These are phyloP conservation scores for Sanghuangporus sanghuang DNA, from an alignment of 1,284 basidiomycete species.

Conservation along the genomic window DNA sequence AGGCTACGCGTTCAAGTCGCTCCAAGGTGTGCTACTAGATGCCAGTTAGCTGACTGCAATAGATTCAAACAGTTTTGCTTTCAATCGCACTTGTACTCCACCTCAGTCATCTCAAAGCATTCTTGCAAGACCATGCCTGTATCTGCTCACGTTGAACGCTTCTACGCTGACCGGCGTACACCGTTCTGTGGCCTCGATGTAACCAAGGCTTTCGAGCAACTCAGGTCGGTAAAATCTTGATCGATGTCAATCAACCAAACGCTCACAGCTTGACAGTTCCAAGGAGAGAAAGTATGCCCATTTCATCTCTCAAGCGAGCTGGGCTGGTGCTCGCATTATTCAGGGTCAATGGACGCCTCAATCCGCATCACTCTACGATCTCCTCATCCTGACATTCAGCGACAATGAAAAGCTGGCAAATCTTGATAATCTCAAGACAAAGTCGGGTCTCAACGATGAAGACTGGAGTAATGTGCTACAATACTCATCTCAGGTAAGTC, in stretches of 20 bases:
- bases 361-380: slow-evolving; percentile 57
- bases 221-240: slow-evolving; percentile 13
- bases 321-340: slow-evolving; percentile 79
- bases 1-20: neutral
- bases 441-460: slow-evolving; percentile 45
- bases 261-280: slow-evolving; percentile 34
- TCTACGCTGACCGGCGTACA: slow-evolving; percentile 15
- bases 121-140: slow-evolving; percentile 7
- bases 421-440: slow-evolving; percentile 45
- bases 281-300: slow-evolving; percentile 77
- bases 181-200: slow-evolving; percentile 18
- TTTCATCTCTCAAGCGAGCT: slow-evolving; percentile 60
- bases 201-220: slow-evolving; percentile 12
- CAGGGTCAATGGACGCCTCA: slow-evolving; percentile 76
- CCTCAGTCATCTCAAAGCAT: neutral
- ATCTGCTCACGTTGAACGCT: slow-evolving; percentile 13
- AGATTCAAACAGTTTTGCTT: neutral
- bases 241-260: neutral
- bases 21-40: neutral
- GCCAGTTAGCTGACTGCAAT: neutral
- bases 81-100: neutral
- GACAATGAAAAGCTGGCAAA: slow-evolving; percentile 53
- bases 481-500: slow-evolving; percentile 63
- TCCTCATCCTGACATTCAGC: slow-evolving; percentile 65
- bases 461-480: slow-evolving; percentile 69